Evolutionary conservation across 2,329 filamentous ascomycete genomes (phyloP).

Genomic region (Aureobasidium uvarum): DNA sequence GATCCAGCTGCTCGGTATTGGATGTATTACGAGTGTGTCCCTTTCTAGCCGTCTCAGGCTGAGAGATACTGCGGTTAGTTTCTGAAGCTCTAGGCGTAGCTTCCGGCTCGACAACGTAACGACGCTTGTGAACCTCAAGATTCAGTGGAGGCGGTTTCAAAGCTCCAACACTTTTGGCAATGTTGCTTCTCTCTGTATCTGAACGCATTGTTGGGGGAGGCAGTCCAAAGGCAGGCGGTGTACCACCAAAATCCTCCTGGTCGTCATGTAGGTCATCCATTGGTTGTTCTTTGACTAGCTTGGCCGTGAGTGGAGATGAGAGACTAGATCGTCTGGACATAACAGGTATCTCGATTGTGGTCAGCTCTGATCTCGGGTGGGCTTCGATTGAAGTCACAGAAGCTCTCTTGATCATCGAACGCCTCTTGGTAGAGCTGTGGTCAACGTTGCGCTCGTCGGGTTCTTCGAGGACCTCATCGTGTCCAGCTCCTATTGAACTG

Average conservation of each 20-base stretch:
- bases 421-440: background rate
- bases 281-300: background rate
- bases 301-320: background rate
- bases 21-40: conserved; percentile 15
- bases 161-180: conserved; percentile 14
- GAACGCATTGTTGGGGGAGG: conserved; percentile 25
- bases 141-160: conserved; percentile 43
- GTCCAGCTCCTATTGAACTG: background rate
- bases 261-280: background rate
- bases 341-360: conserved; percentile 21
- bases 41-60: background rate
- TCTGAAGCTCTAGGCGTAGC: background rate
- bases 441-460: background rate
- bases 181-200: conserved; percentile 27
- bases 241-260: background rate
- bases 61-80: background rate
- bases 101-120: conserved; percentile 28
- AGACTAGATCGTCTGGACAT: background rate
- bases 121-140: conserved; percentile 45
- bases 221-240: conserved; percentile 19
- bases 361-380: conserved; percentile 25
- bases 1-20: conserved; percentile 69
- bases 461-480: background rate
- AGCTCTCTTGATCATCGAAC: conserved; percentile 24
- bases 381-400: conserved; percentile 25